phyloP scores from a whole-genome alignment of 1,139 yeast species.

The Magnusiomyces ingens region DNA sequence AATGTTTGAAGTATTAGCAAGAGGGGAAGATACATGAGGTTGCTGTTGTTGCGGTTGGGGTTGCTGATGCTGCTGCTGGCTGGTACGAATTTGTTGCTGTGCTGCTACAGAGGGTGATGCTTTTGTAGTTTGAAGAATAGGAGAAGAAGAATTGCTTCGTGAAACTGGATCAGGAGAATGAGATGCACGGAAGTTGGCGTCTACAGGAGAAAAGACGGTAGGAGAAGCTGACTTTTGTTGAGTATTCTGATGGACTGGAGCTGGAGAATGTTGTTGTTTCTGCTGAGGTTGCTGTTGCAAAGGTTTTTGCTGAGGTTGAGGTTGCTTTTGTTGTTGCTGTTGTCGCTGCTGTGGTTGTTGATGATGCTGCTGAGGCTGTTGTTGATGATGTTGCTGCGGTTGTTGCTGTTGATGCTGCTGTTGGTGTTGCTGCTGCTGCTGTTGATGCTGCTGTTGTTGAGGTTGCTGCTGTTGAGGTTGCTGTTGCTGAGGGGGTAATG shows the following conservation, averaged over 20 bases:
- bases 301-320: background rate
- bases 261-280: background rate
- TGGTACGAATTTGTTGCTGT: no score
- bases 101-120: no score
- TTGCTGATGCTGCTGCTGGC: background rate
- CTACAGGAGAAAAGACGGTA: no score
- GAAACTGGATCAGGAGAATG: no score
- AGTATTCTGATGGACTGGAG: no score
- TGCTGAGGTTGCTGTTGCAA: background rate
- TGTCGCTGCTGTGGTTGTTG: constrained; percentile 7
- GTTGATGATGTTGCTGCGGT: background rate
- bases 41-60: background rate
- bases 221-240: no score
- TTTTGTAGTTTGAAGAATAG: no score
- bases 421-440: constrained; percentile 6
- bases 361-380: background rate
- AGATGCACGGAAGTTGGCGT: no score
- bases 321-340: background rate
- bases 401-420: constrained; percentile 4
- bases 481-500: background rate
- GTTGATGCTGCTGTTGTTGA: background rate
- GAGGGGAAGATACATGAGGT: background rate
- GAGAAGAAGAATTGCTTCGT: no score
- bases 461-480: background rate
- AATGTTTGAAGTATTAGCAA: background rate